Conservation (phyloP, 2,329 filamentous ascomycete species). For the Nigrospora osmanthi region DNA sequence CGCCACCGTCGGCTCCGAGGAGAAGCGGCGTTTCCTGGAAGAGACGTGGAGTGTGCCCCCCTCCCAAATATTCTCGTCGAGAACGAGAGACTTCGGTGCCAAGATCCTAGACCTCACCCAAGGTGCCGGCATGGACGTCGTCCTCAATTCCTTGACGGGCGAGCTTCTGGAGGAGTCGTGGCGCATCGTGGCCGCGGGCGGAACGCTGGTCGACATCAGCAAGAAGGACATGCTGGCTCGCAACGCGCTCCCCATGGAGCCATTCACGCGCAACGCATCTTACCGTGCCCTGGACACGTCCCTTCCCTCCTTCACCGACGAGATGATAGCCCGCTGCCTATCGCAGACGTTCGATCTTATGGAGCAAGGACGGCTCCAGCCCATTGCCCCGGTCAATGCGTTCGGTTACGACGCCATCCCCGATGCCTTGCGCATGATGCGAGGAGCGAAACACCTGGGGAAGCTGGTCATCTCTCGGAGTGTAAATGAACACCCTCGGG, state of each 20-base stretch:
- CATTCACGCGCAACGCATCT: conserved; percentile 8
- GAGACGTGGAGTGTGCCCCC: conserved; percentile 20
- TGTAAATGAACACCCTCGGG: too few relatives aligned
- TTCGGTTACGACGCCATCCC: conserved; percentile 4
- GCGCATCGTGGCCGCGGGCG: conserved; percentile 4
- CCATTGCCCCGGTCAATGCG: conserved; percentile 6
- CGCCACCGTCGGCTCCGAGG: conserved; percentile 24
- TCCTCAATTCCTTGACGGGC: conserved; percentile 34
- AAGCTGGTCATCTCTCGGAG: too few relatives aligned
- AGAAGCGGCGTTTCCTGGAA: conserved; percentile 28
- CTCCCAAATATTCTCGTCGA: conserved; percentile 27
- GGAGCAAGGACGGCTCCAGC: conserved; percentile 5
- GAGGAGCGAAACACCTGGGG: background rate
- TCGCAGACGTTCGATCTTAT: conserved; percentile 8
- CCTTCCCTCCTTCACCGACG: background rate
- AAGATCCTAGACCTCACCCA: conserved; percentile 21
- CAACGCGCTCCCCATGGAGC: conserved; percentile 6
- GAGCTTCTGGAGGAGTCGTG: conserved; percentile 5
- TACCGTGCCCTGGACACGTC: conserved; percentile 6
- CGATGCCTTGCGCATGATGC: conserved; percentile 5
- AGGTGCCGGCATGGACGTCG: conserved; percentile 28
- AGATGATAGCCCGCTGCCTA: conserved; percentile 8
- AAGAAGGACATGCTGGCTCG: conserved; percentile 6
- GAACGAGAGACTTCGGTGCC: conserved; percentile 26
- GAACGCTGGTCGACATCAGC: conserved; percentile 6